phyloP scores from a whole-genome alignment of 257 asterid genomes.

The Plantago elongata region DNA sequence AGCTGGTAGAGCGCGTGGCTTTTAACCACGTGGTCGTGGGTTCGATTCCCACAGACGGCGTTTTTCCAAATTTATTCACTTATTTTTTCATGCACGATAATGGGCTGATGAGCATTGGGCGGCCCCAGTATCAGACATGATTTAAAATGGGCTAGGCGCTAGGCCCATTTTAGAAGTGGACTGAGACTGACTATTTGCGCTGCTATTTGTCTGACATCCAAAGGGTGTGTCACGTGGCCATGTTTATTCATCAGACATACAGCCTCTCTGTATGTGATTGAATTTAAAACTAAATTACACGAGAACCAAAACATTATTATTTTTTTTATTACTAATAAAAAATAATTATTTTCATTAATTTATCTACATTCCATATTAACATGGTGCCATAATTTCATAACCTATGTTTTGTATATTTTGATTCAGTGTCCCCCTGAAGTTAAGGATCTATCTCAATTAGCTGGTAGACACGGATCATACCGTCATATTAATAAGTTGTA shows the following conservation, averaged over 20 bases:
- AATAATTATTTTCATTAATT: not conserved
- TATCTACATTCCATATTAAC: not conserved
- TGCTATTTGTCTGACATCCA: not conserved
- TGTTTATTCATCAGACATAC: not conserved
- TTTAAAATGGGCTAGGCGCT: too few species aligned
- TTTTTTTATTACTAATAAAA: not conserved
- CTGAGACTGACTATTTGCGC: not conserved
- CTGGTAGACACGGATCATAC: too few species aligned
- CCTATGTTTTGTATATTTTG: not conserved
- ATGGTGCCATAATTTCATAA: not conserved
- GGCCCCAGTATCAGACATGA: too few species aligned
- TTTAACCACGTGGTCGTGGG: constrained; percentile 99
- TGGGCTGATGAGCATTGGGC: not conserved
- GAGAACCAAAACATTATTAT: not conserved
- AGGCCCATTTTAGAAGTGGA: not conserved
- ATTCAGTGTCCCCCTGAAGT: not conserved
- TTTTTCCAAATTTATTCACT: not conserved
- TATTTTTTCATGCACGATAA: not conserved
- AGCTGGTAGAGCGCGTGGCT: constrained; percentile 99
- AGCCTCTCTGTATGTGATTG: not conserved
- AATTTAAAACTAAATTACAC: not conserved
- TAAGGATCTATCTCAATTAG: too few species aligned
- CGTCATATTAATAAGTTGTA: not conserved
- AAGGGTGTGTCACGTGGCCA: not conserved
- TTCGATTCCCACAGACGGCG: constrained; percentile 88